Conservation (phyloP, 257 asterid species). For the Fraxinus pennsylvanica region DNA sequence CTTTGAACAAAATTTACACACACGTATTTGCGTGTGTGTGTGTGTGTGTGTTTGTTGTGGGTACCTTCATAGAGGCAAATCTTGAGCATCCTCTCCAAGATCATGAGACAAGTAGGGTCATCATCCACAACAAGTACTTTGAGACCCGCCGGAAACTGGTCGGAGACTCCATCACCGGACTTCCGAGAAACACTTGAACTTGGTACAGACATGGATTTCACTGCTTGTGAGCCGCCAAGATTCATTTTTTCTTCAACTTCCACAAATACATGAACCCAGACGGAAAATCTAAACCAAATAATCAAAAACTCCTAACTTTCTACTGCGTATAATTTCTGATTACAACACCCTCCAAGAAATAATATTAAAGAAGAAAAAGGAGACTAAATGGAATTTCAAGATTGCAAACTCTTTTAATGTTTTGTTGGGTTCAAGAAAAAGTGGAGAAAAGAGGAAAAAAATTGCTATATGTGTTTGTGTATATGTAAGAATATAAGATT, state of each 20-base stretch:
- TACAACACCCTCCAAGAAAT: neutral
- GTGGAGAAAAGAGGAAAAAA: conserved; percentile 19
- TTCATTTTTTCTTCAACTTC: conserved; percentile 49
- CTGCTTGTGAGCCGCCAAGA: conserved; percentile 51
- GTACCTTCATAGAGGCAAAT: conserved; percentile 82
- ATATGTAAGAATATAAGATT: conserved; percentile 17
- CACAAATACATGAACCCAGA: conserved; percentile 32
- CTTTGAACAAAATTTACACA: conserved; percentile 11
- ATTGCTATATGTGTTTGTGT: conserved; percentile 25
- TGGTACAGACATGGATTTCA: conserved; percentile 44
- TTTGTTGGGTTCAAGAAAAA: conserved; percentile 17
- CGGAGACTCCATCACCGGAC: conserved; percentile 66
- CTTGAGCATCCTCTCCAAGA: conserved; percentile 87
- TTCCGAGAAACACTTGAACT: conserved; percentile 54
- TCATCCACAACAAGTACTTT: conserved; percentile 94
- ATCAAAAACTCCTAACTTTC: neutral
- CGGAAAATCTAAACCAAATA: conserved; percentile 13
- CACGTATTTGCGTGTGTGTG: neutral
- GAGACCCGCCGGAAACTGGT: conserved; percentile 86
- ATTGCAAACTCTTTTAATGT: conserved; percentile 10
- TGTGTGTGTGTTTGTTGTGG: neutral
- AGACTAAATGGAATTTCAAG: conserved; percentile 1
- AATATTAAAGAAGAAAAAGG: neutral
- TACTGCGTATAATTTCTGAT: conserved; percentile 1
- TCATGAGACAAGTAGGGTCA: conserved; percentile 87